Percentiles rank a stretch among this genome's conserved stretches.
These are phyloP conservation scores for Rehmannia glutinosa DNA, from an alignment of 257 asterid species.

Conservation along the genomic window DNA sequence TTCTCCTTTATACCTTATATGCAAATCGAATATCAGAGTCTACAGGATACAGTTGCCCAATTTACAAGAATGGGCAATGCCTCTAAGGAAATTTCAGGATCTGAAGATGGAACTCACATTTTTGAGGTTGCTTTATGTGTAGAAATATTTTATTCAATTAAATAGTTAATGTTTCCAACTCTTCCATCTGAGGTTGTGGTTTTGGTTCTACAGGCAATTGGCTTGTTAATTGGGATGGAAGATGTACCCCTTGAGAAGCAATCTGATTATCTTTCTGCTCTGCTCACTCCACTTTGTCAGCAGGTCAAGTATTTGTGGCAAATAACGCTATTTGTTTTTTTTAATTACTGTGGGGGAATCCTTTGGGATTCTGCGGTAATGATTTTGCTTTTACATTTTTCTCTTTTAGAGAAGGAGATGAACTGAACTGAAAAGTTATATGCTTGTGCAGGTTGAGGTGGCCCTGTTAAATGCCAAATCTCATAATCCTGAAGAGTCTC, in stretches of 20 bases:
- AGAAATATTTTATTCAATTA: not conserved
- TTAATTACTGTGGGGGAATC: not conserved
- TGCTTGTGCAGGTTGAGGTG: slow-evolving; percentile 66
- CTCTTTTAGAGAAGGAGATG: not conserved
- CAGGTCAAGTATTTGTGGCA: slow-evolving; percentile 57
- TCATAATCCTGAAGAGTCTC: slow-evolving; percentile 49
- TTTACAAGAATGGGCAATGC: slow-evolving; percentile 56
- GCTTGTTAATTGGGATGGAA: slow-evolving; percentile 96
- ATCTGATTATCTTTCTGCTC: slow-evolving; percentile 69
- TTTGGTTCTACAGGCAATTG: slow-evolving; percentile 67
- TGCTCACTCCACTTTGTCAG: slow-evolving; percentile 90
- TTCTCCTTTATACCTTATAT: slow-evolving; percentile 10
- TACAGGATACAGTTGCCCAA: slow-evolving; percentile 74
- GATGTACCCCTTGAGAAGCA: slow-evolving; percentile 87
- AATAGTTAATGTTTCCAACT: not conserved
- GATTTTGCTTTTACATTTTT: not conserved
- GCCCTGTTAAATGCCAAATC: slow-evolving; percentile 61
- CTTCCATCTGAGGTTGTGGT: not conserved
- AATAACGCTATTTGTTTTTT: not conserved
- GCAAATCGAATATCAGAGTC: slow-evolving; percentile 47
- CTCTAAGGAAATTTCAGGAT: slow-evolving; percentile 47
- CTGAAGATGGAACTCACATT: slow-evolving; percentile 92
- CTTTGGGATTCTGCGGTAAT: not conserved
- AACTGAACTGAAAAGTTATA: slow-evolving; percentile 5
- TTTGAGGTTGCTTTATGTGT: slow-evolving; percentile 60